phyloP scores from a whole-genome alignment of 805 yeast genomes.

The Wickerhamiella slavikovae region DNA sequence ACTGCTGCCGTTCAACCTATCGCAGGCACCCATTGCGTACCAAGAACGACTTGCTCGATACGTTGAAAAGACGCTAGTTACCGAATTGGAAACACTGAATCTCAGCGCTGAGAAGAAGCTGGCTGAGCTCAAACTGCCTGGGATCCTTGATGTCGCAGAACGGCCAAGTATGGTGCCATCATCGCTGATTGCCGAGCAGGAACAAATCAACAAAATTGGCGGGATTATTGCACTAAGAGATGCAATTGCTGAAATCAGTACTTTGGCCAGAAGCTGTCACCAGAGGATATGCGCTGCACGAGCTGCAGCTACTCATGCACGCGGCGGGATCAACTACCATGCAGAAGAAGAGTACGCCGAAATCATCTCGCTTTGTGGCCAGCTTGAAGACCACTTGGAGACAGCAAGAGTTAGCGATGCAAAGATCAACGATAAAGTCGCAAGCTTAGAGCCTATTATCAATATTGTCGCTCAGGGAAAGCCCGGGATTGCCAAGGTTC shows the following conservation, averaged over 20 bases:
- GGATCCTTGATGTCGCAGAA: conserved; percentile 38
- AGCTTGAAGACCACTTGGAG: neutral
- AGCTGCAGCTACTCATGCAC: neutral
- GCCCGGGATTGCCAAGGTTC: conserved; percentile 1
- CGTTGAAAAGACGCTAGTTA: conserved; percentile 23
- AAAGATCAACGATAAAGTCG: conserved; percentile 1
- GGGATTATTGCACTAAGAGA: conserved; percentile 18
- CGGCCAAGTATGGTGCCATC: conserved; percentile 37
- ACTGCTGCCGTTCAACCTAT: conserved; percentile 43
- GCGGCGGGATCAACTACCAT: neutral
- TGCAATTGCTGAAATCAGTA: neutral
- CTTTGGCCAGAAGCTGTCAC: neutral
- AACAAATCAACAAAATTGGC: conserved; percentile 31
- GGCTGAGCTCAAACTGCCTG: conserved; percentile 33
- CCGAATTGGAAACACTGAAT: conserved; percentile 14
- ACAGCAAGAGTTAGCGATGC: conserved; percentile 3
- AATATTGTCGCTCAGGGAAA: conserved; percentile 1
- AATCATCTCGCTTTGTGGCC: neutral
- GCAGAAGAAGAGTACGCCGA: neutral
- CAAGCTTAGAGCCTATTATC: conserved; percentile 1
- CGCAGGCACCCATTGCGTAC: conserved; percentile 47
- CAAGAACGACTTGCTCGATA: conserved; percentile 41
- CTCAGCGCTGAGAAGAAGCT: conserved; percentile 14
- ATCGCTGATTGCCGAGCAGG: conserved; percentile 33
- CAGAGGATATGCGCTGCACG: neutral